phyloP scores from a whole-genome alignment of 1,284 basidiomycete species.

The Sporisorium reilianum region DNA sequence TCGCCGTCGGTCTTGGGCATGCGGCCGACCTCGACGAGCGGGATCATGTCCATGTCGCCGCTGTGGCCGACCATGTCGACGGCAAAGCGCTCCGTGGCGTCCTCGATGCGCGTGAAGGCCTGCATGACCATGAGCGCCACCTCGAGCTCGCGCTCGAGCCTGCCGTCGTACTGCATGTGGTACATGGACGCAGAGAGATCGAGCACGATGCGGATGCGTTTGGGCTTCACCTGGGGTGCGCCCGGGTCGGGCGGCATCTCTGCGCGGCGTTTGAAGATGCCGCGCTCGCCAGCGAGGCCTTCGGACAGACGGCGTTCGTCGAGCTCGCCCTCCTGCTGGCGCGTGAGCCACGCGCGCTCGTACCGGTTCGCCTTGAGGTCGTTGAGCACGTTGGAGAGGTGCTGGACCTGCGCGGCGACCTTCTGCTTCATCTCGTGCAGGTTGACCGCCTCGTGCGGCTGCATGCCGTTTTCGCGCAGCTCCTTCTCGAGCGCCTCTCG shows the following conservation, averaged over 20 bases:
- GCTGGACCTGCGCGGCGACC: conserved; percentile 60
- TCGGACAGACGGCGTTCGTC: conserved; percentile 69
- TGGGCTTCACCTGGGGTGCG: conserved; percentile 69
- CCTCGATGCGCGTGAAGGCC: conserved; percentile 60
- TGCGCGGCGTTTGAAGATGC: conserved; percentile 67
- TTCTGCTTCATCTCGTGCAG: conserved; percentile 64
- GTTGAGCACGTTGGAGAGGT: conserved; percentile 64
- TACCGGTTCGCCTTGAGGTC: conserved; percentile 69
- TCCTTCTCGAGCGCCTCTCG: conserved; percentile 67
- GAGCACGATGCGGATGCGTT: conserved; percentile 69
- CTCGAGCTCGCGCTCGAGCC: conserved; percentile 64
- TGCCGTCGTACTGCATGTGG: conserved; percentile 67
- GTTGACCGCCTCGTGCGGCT: conserved; percentile 64
- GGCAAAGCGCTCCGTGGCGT: conserved; percentile 55
- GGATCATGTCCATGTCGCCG: conserved; percentile 67
- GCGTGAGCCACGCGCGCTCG: conserved; percentile 69
- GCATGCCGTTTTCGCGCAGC: conserved; percentile 66
- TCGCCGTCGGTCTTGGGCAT: conserved; percentile 64
- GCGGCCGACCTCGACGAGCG: conserved; percentile 55
- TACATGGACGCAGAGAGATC: conserved; percentile 68
- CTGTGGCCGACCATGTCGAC: conserved; percentile 69
- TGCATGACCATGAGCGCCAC: conserved; percentile 69
- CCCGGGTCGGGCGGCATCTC: conserved; percentile 67
- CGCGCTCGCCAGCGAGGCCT: conserved; percentile 69
- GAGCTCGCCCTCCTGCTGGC: conserved; percentile 70